Evolutionary conservation across 768 basidiomycete species (phyloP), one percentile per base, ranked within the genome.

Genomic region (Lentinula edodes): DNA sequence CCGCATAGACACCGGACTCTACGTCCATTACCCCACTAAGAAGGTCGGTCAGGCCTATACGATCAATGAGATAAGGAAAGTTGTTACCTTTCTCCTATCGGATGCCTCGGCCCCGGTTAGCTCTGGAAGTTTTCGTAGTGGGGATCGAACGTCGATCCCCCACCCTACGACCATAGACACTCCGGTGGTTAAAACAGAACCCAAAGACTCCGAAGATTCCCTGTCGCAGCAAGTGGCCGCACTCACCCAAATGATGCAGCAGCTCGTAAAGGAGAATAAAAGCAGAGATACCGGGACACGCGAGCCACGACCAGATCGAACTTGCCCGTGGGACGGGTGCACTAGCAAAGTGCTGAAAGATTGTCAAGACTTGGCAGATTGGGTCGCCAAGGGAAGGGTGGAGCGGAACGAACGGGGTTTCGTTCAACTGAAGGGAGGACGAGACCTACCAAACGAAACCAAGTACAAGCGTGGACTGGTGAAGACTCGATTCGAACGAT

Each of bases 111-210:
- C 53, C 18, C 38, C 18, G 10, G 28, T 28, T 28, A 28, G 28
- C 28, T 10, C 23, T 8, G 18, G 35, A 39, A 54, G 39, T 54
- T 54, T 54, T 54, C 8, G 18, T n/a, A 5, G 13, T 2, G 51
- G 51, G 51, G 51, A 52, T 35, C 51, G 6, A 1, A 5, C 7
- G 6, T 16, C 6, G 34, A 23, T 54, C 53, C 35, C 53, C 34
- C 1, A 18, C 5, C 1, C 53, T 5, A 6, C 5, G 0, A 36
- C 8, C 2, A 7, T 9, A 4, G 5, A 3, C 1, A n/a, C n/a
- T n/a, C 34, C 53, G 2, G 38, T 23, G 0, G 3, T 28, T 28
- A 54, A 54, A 48, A 12, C 23, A 0, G 20, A 48, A 28, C 6
- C 46, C 3, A 8, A 6, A 1, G 20, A 48, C 3, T 3, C 18